Base-by-base conservation (phyloP, 805 yeast genomes). In the Spathaspora arborariae region DNA sequence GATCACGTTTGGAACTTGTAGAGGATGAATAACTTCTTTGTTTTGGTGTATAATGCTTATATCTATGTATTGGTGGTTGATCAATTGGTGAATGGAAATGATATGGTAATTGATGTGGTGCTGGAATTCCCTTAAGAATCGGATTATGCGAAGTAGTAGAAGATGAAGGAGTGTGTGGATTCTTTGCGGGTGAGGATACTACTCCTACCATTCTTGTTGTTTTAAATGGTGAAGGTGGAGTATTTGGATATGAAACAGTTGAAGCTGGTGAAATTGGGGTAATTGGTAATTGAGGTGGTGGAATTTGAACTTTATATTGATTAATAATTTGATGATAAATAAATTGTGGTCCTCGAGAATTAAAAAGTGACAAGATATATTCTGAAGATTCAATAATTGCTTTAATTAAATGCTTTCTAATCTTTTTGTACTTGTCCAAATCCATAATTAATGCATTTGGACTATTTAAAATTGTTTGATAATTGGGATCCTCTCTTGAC, bases 341-440 rank as follows among this genome's bases (percentile, higher is more conserved):
- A 41, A 51, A 59, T 49, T 59, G 65, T 3, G 68, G 65, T 26
- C 71, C 71, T 37, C 53, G 53, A 15, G 64, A 51, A 44, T 56
- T 54, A 47, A 66, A 65, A 24, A 62, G 54, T 21, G 53, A 52
- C 39, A 63, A 53, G 11, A 64, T 49, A 42, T 55, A 62, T 18
- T 66, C 70, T 2, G 67, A 60, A 7, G 64, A 51, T 39, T 57
- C 55, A 34, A 63, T 48, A 20, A 67, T 49, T 4, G 70, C 56
- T 42, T 58, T 56, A 19, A 65, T 51, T 37, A 67, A 53, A 45
- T 52, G 49, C 44, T 58, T 59, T 45, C 61, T 64, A 38, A 67
- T 62, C 40, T 47, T 54, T 37, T 53, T 55, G 40, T 60, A 58
- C 22, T 49, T 48, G 10, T 39, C 44, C 19, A 48, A 47, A 19